These are phyloP conservation scores for Sugiyamaella neomexicana DNA, from an alignment of 1,139 yeast genomes.

Conservation along the genomic window DNA sequence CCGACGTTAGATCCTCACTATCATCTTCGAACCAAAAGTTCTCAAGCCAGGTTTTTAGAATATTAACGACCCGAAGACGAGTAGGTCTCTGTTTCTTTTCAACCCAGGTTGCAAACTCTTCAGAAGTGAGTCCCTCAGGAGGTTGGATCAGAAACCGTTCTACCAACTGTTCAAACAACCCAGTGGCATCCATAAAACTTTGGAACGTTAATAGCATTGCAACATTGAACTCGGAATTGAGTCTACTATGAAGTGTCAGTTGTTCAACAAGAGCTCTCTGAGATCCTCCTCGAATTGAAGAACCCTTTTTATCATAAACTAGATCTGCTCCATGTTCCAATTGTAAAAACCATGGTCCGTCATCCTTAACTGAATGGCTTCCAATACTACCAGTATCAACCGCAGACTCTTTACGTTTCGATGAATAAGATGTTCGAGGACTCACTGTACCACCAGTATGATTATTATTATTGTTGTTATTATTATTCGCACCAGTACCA, in stretches of 20 bases:
- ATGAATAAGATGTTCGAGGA: conserved; percentile 13
- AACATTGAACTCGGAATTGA: conserved; percentile 67
- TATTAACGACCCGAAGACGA: conserved; percentile 65
- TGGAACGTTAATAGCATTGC: conserved; percentile 75
- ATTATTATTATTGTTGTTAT: not conserved
- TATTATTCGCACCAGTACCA: not conserved
- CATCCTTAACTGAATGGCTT: conserved; percentile 26
- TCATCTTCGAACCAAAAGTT: conserved; percentile 74
- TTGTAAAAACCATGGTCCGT: conserved; percentile 73
- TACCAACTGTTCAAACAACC: conserved; percentile 61
- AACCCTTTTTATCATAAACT: conserved; percentile 70
- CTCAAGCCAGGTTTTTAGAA: conserved; percentile 70
- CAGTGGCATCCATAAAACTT: conserved; percentile 70
- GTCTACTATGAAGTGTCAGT: conserved; percentile 72
- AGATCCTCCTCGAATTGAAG: conserved; percentile 80
- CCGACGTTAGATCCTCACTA: conserved; percentile 41
- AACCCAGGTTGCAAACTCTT: conserved; percentile 81
- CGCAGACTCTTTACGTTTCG: conserved; percentile 20
- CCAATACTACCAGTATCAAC: conserved; percentile 24
- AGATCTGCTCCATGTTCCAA: conserved; percentile 76
- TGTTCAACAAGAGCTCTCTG: conserved; percentile 78
- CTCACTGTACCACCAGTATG: conserved; percentile 1
- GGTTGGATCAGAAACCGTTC: conserved; percentile 72
- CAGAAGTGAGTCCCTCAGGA: conserved; percentile 84
- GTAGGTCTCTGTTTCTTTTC: conserved; percentile 66